Base-by-base conservation (phyloP, 768 basidiomycete species). In the Lactarius psammicola region DNA sequence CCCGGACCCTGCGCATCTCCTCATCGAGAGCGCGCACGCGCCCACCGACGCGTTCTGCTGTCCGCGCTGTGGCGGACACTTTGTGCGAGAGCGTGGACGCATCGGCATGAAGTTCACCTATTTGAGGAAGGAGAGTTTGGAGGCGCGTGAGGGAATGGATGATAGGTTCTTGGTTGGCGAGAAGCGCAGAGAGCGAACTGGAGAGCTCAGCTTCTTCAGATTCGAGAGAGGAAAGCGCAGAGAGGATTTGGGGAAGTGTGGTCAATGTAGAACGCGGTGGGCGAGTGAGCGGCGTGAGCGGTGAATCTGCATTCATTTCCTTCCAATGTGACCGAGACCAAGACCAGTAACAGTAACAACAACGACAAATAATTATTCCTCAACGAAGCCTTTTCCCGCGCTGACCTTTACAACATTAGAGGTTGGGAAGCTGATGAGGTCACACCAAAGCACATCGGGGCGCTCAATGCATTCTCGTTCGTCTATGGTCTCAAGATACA, bases 401-500 rank as follows among this genome's bases (percentile, higher is more conserved):
- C n/a, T n/a, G n/a, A n/a, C n/a, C n/a, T n/a, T n/a, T n/a, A n/a
- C n/a, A n/a, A n/a, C n/a, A n/a, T n/a, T n/a, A n/a, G n/a, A n/a
- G n/a, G n/a, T n/a, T n/a, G n/a, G n/a, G n/a, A n/a, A n/a, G n/a
- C n/a, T n/a, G 92, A 93, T 65, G 91, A 79, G 40, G 83, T 84
- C 51, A 86, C 88, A 74, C 85, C 88, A 70, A 90, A 90, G 78
- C 87, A 89, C 57, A 90, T 93, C 67, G 93, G 94, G 74, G 83
- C 89, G n/a, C 84, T 93, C 65, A 93, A 94, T 80, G 80, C 81
- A 28, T 84, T 94, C 55, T 92, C 90, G 54, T 92, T 88, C 74
- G 84, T 95, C 70, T 96, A 88, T 75, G 87, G 90, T 10, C 85
- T 96, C 74, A 94, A 94, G 84, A 85, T 82, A 40, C 95, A 97